Evolutionary conservation across 148 eudicot species (phyloP), one percentile per base, ranked within the genome.

Genomic region (Persicaria tinctoria): DNA sequence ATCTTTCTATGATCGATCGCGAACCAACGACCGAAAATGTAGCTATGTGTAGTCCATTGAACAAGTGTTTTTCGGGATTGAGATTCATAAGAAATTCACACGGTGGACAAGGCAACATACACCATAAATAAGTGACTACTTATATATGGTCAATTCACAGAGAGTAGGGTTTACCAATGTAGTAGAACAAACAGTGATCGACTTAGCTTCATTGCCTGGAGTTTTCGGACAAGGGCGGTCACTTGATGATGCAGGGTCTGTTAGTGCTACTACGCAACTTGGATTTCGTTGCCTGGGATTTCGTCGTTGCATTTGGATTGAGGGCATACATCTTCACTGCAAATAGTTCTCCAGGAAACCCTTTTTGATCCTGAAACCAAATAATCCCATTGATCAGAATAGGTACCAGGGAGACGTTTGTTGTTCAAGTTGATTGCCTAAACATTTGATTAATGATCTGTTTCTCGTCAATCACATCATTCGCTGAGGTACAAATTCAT

Each of bases 281-380:
- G 3, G 86, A 51, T 83, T 81, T 83, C 8, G 88, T 74, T 6
- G 23, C 45, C 27, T 44, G 66, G 16, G 68, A 75, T 79, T 69
- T 82, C 85, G 78, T 87, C 2, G 89, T 89, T 74, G 77, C 68
- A 77, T 86, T 93, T 44, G 90, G 86, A n/a, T 88, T 82, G 73
- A 93, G 73, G 72, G 98, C 98, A 84, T 91, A 93, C 85, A 91
- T 87, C 87, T 91, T 93, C 77, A 93, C 98, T 8, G 91, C 88
- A 78, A 93, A 93, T 60, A 93, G 82, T 71, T 86, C 98, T 75
- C 82, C 60, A 2, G 98, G 98, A 72, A 93, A 88, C 75, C 83
- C 95, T 77, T 77, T 89, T 64, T 93, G 98, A 79, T 91, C 95
- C 98, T 93, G 89, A 23, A 23, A 74, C 45, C 57, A 68, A 9